phyloP scores from a whole-genome alignment of 2,329 filamentous ascomycete species.

The Albifimbria verrucaria region DNA sequence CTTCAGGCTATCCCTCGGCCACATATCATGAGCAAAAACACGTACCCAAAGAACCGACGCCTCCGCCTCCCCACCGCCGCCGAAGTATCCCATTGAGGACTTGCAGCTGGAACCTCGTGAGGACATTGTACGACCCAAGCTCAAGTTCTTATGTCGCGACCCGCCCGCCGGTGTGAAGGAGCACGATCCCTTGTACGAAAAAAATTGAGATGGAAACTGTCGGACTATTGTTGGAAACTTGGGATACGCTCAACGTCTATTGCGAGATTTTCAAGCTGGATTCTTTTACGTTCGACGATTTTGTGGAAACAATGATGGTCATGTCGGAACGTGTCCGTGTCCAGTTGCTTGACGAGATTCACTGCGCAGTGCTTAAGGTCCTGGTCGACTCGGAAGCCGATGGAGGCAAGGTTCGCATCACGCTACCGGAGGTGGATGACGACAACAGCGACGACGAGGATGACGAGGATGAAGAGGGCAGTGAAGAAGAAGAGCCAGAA shows the following conservation, averaged over 20 bases:
- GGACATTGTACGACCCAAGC: conserved; percentile 63
- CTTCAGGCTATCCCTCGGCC: conserved; percentile 42
- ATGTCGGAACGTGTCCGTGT: conserved; percentile 71
- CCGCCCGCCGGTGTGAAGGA: conserved; percentile 49
- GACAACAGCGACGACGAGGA: conserved; percentile 67
- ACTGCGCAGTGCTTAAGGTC: conserved; percentile 86
- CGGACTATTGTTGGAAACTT: conserved; percentile 82
- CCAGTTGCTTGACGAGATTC: conserved; percentile 83
- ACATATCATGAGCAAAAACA: conserved; percentile 33
- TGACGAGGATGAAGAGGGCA: conserved; percentile 56
- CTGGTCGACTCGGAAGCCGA: conserved; percentile 73
- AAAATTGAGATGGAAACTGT: conserved; percentile 80
- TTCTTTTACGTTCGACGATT: conserved; percentile 97
- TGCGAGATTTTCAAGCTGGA: conserved; percentile 91
- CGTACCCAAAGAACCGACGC: conserved; percentile 32
- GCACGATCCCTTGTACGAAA: conserved; percentile 23
- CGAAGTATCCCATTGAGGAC: conserved; percentile 96
- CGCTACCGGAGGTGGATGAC: conserved; percentile 70
- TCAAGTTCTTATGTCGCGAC: conserved; percentile 75
- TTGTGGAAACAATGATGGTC: conserved; percentile 80
- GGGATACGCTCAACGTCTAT: conserved; percentile 98
- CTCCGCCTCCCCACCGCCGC: conserved; percentile 54
- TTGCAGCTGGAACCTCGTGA: conserved; percentile 72
- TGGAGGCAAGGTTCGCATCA: conserved; percentile 75
- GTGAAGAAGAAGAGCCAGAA: conserved; percentile 58